Evolutionary conservation across 2,329 filamentous ascomycete genomes (phyloP).

Genomic region (Leptographium lundbergii): DNA sequence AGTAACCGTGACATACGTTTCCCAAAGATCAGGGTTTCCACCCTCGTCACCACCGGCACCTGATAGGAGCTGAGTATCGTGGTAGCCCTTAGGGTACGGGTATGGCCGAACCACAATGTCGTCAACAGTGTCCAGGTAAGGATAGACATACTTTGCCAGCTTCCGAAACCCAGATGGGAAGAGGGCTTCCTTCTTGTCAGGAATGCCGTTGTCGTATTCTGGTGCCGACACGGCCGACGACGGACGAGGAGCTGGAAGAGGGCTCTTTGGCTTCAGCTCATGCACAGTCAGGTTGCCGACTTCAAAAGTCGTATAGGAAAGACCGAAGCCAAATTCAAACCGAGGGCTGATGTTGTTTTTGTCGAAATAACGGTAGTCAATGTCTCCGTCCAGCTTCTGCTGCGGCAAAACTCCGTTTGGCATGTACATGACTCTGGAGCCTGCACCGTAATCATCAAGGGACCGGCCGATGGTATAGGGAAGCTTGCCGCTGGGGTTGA

Average conservation of each 20-base stretch:
- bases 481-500: conserved; percentile 65
- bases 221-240: conserved; percentile 35
- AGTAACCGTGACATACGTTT: conserved; percentile 34
- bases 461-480: conserved; percentile 77
- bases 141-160: conserved; percentile 60
- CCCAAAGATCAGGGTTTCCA: conserved; percentile 55
- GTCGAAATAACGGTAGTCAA: conserved; percentile 87
- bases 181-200: conserved; percentile 40
- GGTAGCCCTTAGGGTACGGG: conserved; percentile 44
- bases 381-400: conserved; percentile 72
- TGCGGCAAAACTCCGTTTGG: conserved; percentile 62
- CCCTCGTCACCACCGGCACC: conserved; percentile 56
- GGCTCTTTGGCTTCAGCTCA: conserved; percentile 31
- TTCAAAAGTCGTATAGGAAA: conserved; percentile 67
- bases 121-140: conserved; percentile 45
- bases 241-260: conserved; percentile 24
- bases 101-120: conserved; percentile 27
- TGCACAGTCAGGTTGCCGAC: conserved; percentile 41
- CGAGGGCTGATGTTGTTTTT: conserved; percentile 60
- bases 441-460: conserved; percentile 63
- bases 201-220: conserved; percentile 39
- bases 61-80: conserved; percentile 35
- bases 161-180: conserved; percentile 46
- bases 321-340: conserved; percentile 76
- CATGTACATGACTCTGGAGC: conserved; percentile 54